Base-by-base conservation (phyloP, 176 grass and related monocot species). In the Dendrocalamus sinicus region DNA sequence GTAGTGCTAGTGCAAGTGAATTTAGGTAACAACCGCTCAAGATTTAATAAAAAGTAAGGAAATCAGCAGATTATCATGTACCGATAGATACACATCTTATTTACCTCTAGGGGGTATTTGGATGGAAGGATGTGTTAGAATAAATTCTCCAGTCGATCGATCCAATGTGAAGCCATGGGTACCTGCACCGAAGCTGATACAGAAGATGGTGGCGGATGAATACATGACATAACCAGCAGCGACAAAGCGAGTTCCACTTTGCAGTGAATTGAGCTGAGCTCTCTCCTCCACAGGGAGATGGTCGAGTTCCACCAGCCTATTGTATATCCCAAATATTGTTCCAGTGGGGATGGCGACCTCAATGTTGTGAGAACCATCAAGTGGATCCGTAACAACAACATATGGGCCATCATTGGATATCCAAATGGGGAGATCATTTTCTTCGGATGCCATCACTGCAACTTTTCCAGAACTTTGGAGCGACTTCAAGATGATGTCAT, bases 281-380 rank as follows among this genome's bases (percentile, higher is more conserved):
- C 70, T 99, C 66, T 94, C 96, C 77, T 92, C 84, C 9, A 87
- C 69, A 8, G 93, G 93, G 40, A 99, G 88, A 86, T 96, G 90
- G 85, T 99, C 92, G 8, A 96, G 73, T 60, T 99, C 93, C 14
- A 43, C 82, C 51, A 99, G 84, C 66, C 93, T 92, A 24, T 88
- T 87, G 23, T 99, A 99, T 52, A 96, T 86, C 37, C 96, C 93
- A 62, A 99, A 99, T 57, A 99, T 96, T 37, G 96, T 96, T 66
- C 96, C 96, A 43, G 91, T 98, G 20, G 96, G 96, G 68, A 98
- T 96, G n/a, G 96, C 94, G 30, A 87, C 96, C 75, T 94, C 93
- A 22, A 95, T 98, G 86, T 98, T 98, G 78, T 92, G 92, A 75
- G 96, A 98, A 77, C 93, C 96, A 81, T 98, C 93, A 71, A 98